phyloP scores from a whole-genome alignment of 257 asterid species.

The Forsythia suspensa region DNA sequence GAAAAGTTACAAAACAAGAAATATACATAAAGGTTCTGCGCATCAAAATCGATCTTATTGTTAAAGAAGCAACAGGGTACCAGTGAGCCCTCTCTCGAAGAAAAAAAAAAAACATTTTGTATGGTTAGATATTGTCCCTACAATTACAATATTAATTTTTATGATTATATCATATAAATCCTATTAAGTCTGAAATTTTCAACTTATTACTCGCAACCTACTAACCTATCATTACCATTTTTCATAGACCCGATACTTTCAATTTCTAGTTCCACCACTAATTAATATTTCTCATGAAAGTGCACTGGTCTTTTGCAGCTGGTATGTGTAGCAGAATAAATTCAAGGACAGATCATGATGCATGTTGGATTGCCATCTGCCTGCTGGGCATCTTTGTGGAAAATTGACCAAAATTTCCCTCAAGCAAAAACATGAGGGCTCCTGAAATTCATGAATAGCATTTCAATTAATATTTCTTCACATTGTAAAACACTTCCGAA shows the following conservation, averaged over 20 bases:
- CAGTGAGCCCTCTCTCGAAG: too few relatives aligned
- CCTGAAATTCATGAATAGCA: slow-evolving; percentile 52
- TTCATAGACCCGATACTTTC: neutral
- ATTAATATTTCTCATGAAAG: neutral
- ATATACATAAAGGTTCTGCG: neutral
- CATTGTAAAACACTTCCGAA: slow-evolving; percentile 8
- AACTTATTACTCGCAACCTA: neutral
- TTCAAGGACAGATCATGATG: slow-evolving; percentile 26
- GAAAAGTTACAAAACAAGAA: neutral
- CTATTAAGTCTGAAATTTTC: neutral
- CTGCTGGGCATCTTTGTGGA: slow-evolving; percentile 61
- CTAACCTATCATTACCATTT: neutral
- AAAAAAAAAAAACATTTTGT: neutral
- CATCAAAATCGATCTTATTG: neutral
- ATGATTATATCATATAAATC: neutral
- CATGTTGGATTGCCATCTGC: slow-evolving; percentile 74
- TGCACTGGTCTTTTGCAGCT: neutral
- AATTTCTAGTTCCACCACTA: neutral
- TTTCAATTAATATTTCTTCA: neutral
- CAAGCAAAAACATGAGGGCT: slow-evolving; percentile 79
- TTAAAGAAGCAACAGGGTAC: neutral
- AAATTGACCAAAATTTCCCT: slow-evolving; percentile 75
- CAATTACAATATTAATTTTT: neutral
- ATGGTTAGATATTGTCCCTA: neutral
- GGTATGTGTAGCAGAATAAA: neutral